Evolutionary conservation across 2,329 filamentous ascomycete genomes (phyloP).

Genomic region (Sporothrix brasiliensis): DNA sequence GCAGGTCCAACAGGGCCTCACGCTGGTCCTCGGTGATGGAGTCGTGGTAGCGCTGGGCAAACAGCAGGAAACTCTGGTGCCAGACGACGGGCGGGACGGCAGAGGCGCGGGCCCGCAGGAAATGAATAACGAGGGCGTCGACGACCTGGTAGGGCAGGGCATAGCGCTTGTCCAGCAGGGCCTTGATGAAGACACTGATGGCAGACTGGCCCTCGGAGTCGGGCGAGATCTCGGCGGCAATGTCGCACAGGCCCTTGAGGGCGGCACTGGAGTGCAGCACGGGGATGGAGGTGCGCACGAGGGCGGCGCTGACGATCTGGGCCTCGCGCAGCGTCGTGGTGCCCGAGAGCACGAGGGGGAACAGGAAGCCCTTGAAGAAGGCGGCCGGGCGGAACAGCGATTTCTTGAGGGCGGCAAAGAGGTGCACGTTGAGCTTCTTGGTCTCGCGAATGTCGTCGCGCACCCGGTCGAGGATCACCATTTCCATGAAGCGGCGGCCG

Average conservation of each 20-base stretch:
- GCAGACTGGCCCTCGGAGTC: slow-evolving; percentile 85
- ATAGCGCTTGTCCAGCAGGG: slow-evolving; percentile 94
- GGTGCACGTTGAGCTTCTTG: slow-evolving; percentile 91
- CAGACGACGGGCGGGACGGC: slow-evolving; percentile 78
- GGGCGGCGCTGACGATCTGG: slow-evolving; percentile 83
- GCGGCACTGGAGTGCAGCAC: slow-evolving; percentile 92
- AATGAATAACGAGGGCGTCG: slow-evolving; percentile 94
- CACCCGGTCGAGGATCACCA: slow-evolving; percentile 85
- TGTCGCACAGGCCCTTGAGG: slow-evolving; percentile 88
- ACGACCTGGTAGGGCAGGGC: slow-evolving; percentile 93
- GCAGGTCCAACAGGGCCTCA: slow-evolving; percentile 84
- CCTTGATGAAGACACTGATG: slow-evolving; percentile 93
- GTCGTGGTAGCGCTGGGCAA: slow-evolving; percentile 92
- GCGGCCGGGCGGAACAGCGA: slow-evolving; percentile 89
- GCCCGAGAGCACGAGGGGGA: slow-evolving; percentile 80
- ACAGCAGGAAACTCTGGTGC: slow-evolving; percentile 91
- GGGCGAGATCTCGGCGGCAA: slow-evolving; percentile 86
- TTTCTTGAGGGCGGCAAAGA: slow-evolving; percentile 94
- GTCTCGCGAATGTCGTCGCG: slow-evolving; percentile 91
- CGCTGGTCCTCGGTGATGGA: slow-evolving; percentile 90
- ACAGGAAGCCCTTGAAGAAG: slow-evolving; percentile 93
- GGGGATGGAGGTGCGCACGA: slow-evolving; percentile 82
- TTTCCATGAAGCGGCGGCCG: slow-evolving; percentile 82
- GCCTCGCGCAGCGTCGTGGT: slow-evolving; percentile 93
- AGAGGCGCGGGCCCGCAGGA: slow-evolving; percentile 54